phyloP scores from a whole-genome alignment of 305 asterid species.

The Caryopteris hybrid region DNA sequence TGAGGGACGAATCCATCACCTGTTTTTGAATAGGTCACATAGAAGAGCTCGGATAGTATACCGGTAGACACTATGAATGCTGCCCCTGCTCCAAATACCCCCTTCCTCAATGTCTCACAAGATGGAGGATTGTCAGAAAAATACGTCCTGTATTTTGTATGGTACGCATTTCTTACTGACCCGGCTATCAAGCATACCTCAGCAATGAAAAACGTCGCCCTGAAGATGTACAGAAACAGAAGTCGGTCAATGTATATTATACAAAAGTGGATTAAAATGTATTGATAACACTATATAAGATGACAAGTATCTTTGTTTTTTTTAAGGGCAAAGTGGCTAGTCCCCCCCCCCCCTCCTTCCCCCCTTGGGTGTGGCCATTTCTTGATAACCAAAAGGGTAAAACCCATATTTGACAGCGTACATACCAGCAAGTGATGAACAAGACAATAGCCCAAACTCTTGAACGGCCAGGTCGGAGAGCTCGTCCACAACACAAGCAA shows the following conservation, averaged over 20 bases:
- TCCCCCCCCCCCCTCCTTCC: too few relatives aligned
- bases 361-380: too few relatives aligned
- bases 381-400: too few relatives aligned
- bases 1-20: constrained; percentile 31
- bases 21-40: constrained; percentile 60
- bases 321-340: too few relatives aligned
- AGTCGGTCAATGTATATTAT: too few relatives aligned
- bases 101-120: constrained; percentile 77
- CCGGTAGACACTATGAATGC: constrained; percentile 75
- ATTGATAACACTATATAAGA: too few relatives aligned
- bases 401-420: too few relatives aligned
- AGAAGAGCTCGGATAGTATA: constrained; percentile 60
- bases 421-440: constrained; percentile 82
- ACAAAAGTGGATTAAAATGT: too few relatives aligned
- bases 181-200: constrained; percentile 82
- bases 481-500: constrained; percentile 80
- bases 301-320: too few relatives aligned
- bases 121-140: constrained; percentile 47
- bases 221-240: too few relatives aligned
- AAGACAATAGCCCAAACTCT: constrained; percentile 65
- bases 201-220: constrained; percentile 67
- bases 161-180: constrained; percentile 72
- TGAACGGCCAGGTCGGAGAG: constrained; percentile 63
- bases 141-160: constrained; percentile 59
- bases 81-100: constrained; percentile 85